Evolutionary conservation across 2,329 filamentous ascomycete genomes (phyloP), one percentile per base, ranked within the genome.

Genomic region (Dothistroma septosporum): DNA sequence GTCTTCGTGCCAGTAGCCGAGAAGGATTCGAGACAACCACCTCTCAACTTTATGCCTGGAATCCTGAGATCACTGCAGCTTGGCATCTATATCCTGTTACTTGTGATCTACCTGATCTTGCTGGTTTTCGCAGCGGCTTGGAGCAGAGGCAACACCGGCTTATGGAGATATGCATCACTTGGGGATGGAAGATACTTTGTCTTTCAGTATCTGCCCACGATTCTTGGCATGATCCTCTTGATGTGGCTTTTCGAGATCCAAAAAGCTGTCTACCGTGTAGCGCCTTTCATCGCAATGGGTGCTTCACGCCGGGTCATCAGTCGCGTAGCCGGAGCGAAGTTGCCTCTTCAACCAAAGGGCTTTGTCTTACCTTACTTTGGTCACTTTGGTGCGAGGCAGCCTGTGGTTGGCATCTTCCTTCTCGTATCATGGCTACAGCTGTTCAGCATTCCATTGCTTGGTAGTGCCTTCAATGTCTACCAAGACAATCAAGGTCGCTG

Each of bases 151-250:
- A 80, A 87, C 64, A 74, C 80, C 10, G 91, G 91, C 0, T 77
- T 97, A 12, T 86, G 84, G 71, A 76, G 81, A 3, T 96, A 92
- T 72, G 77, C 79, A 35, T 82, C 82, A 32, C 87, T 91, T 60
- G 88, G 89, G 62, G 88, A 87, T 54, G 82, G 82, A 9, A 82
- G 87, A 65, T 96, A 95, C 75, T 96, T 97, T 73, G 76, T 95
- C 52, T 94, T 96, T 74, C 85, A 91, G 63, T 90, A 96, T 65
- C 77, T 97, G 1, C 92, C 93, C 1, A 91, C 92, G 59, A 78
- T 96, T 0, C 72, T 95, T 14, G 90, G 87, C 0, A 85, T 86
- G 21, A 66, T 87, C 12, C 77, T 96, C 37, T 80, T 94, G 50
- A 74, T 97, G 7, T 96, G 90, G 80, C 82, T 90, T 0, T 87